A percentile compares a stretch with the other conserved stretches of the same genome.
Conservation (phyloP, 202 grass and related monocot species). For the Schoenoplectus tabernaemontani region DNA sequence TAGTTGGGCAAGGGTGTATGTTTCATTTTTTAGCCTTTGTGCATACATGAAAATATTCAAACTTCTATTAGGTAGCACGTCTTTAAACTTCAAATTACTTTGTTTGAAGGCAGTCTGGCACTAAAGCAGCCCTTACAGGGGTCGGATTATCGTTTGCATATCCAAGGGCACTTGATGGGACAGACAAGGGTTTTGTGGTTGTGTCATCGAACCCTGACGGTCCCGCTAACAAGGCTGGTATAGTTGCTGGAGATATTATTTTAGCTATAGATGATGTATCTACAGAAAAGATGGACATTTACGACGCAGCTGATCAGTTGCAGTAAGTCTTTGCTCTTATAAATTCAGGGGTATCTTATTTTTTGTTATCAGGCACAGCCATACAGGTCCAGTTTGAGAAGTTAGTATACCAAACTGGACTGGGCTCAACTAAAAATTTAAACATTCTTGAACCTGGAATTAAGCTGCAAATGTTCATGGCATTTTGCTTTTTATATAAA, state of each 20-base stretch:
- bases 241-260: conserved; percentile 75
- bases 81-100: conserved; percentile 38
- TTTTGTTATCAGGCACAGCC: background rate
- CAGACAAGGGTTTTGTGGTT: conserved; percentile 63
- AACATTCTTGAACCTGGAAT: background rate
- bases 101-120: conserved; percentile 96
- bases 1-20: background rate
- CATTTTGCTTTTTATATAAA: background rate
- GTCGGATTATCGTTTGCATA: conserved; percentile 88
- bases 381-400: background rate
- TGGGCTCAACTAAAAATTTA: background rate
- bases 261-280: conserved; percentile 65
- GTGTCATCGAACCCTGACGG: conserved; percentile 72
- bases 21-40: background rate
- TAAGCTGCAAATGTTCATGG: background rate
- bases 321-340: conserved; percentile 40
- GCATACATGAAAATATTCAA: background rate
- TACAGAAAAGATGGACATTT: conserved; percentile 92
- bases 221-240: conserved; percentile 80
- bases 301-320: conserved; percentile 74
- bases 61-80: background rate
- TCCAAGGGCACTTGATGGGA: conserved; percentile 50
- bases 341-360: background rate
- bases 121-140: conserved; percentile 85
- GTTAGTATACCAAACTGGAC: conserved; percentile 1